Percentiles rank a stretch among this genome's conserved stretches.
Conservation (phyloP, 768 basidiomycete species). For the Botryobasidium botryosum region DNA sequence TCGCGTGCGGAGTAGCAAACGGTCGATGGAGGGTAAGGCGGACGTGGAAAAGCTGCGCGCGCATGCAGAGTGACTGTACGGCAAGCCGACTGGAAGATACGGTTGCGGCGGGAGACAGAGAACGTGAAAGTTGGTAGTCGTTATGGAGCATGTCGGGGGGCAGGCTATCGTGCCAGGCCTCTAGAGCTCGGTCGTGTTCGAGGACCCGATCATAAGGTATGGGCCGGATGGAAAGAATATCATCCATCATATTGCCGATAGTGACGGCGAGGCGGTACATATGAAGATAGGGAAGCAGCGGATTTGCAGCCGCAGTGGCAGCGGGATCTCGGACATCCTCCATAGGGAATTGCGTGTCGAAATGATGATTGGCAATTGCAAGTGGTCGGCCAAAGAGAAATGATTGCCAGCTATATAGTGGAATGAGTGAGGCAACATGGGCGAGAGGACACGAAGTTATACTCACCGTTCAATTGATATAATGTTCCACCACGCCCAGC, state of each 20-base stretch:
- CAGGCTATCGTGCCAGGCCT: slow-evolving; percentile 61
- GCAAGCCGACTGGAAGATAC: slow-evolving; percentile 23
- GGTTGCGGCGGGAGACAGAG: slow-evolving; percentile 15
- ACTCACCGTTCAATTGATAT: slow-evolving; percentile 57
- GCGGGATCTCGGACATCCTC: slow-evolving; percentile 39
- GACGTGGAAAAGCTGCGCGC: slow-evolving; percentile 51
- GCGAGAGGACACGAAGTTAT: slow-evolving; percentile 2
- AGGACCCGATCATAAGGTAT: slow-evolving; percentile 60
- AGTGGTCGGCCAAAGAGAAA: slow-evolving; percentile 75
- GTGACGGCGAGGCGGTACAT: slow-evolving; percentile 3
- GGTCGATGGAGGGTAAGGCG: slow-evolving; percentile 74
- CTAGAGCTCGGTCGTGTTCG: slow-evolving; percentile 52
- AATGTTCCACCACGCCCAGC: slow-evolving; percentile 90
- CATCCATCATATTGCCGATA: slow-evolving; percentile 72
- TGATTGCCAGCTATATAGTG: slow-evolving; percentile 68
- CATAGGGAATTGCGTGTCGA: slow-evolving; percentile 63
- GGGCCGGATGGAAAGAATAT: slow-evolving; percentile 64
- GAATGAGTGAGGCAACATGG: neutral
- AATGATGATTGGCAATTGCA: slow-evolving; percentile 62
- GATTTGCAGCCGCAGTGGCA: neutral
- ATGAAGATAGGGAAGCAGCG: slow-evolving; percentile 2
- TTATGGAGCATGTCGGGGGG: slow-evolving; percentile 51
- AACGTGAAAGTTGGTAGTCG: neutral
- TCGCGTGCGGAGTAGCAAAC: too few relatives aligned
- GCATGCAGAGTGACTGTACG: neutral